Evolutionary conservation across 2,329 filamentous ascomycete genomes (phyloP).

Genomic region (Esteya vermicola): DNA sequence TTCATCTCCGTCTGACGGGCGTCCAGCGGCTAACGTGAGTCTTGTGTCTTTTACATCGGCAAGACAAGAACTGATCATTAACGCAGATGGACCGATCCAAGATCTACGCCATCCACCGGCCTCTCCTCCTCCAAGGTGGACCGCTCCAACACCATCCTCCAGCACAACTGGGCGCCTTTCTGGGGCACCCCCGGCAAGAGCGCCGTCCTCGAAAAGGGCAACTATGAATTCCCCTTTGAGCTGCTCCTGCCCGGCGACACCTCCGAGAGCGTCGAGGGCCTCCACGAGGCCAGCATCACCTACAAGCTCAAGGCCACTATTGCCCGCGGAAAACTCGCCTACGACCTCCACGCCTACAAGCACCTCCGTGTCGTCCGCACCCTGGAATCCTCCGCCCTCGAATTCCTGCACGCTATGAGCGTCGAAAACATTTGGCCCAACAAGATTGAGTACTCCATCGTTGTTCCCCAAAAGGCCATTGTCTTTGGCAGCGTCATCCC

Average conservation of each 20-base stretch:
- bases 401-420: slow-evolving; percentile 77
- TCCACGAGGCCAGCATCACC: slow-evolving; percentile 72
- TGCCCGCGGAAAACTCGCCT: slow-evolving; percentile 71
- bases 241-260: slow-evolving; percentile 55
- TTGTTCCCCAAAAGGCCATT: slow-evolving; percentile 84
- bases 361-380: slow-evolving; percentile 67
- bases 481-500: slow-evolving; percentile 81
- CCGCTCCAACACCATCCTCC: slow-evolving; percentile 44
- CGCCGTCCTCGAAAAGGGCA: slow-evolving; percentile 51
- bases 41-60: not conserved
- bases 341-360: slow-evolving; percentile 72
- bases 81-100: slow-evolving; percentile 34
- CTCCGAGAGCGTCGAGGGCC: slow-evolving; percentile 81
- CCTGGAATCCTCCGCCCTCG: slow-evolving; percentile 59
- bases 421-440: slow-evolving; percentile 97
- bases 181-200: slow-evolving; percentile 41
- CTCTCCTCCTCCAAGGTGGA: slow-evolving; percentile 46
- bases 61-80: slow-evolving; percentile 1
- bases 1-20: slow-evolving; percentile 58
- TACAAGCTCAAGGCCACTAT: slow-evolving; percentile 89
- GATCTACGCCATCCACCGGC: slow-evolving; percentile 36
- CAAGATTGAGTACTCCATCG: slow-evolving; percentile 91
- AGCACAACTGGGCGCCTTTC: slow-evolving; percentile 57
- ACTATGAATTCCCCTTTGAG: slow-evolving; percentile 76
- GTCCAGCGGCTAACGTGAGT: slow-evolving; percentile 55